Conservation (phyloP, 2,329 filamentous ascomycete genomes). For the Alternaria dauci region DNA sequence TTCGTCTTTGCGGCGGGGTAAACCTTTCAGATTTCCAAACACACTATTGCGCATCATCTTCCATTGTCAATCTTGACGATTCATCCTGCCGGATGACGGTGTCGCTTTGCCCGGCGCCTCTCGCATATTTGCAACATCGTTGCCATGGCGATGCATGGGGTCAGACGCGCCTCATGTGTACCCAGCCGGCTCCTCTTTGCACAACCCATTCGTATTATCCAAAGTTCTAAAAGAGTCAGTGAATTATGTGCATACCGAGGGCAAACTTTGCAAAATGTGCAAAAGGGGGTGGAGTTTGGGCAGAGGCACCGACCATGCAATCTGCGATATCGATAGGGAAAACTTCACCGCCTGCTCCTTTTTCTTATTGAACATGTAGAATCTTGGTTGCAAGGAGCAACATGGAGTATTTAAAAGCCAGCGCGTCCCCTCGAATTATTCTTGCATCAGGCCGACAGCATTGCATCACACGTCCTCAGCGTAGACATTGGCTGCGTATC, state of each 20-base stretch:
- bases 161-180: slow-evolving; percentile 19
- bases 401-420: neutral
- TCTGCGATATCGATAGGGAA: slow-evolving; percentile 15
- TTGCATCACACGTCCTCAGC: neutral
- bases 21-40: slow-evolving; percentile 7
- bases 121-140: slow-evolving; percentile 7
- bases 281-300: slow-evolving; percentile 18
- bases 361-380: slow-evolving; percentile 1
- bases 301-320: slow-evolving; percentile 17
- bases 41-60: slow-evolving; percentile 2
- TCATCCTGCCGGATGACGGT: slow-evolving; percentile 1
- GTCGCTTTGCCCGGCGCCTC: slow-evolving; percentile 1
- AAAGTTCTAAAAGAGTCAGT: slow-evolving; percentile 1
- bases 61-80: slow-evolving; percentile 2
- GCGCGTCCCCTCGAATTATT: neutral
- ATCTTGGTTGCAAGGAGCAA: neutral
- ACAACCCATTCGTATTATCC: slow-evolving; percentile 8
- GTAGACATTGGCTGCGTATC: neutral
- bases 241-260: neutral
- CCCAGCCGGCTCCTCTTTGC: slow-evolving; percentile 12
- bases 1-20: slow-evolving; percentile 8
- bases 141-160: slow-evolving; percentile 21
- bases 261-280: slow-evolving; percentile 8
- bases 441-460: neutral
- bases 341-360: slow-evolving; percentile 11